phyloP scores from a whole-genome alignment of 371 early-diverging fungal genomes.

The Chytridiales sp. region DNA sequence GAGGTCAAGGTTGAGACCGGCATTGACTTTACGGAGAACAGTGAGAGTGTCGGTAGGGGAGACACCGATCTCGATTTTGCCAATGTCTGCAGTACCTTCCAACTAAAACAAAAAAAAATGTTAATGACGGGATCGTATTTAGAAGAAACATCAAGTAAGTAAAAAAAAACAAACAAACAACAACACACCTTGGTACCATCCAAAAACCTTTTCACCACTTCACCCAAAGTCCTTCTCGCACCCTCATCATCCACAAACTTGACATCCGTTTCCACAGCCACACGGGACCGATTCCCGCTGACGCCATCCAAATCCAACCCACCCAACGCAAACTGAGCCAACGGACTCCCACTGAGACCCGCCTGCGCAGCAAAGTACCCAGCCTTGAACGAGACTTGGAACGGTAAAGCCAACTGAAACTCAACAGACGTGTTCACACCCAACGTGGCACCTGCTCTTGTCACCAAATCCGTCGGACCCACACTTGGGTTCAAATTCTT shows the following conservation, averaged over 20 bases:
- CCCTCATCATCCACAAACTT: constrained; percentile 24
- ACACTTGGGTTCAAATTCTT: constrained; percentile 11
- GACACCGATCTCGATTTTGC: constrained; percentile 16
- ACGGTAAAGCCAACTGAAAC: constrained; percentile 26
- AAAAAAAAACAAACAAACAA: constrained; percentile 7
- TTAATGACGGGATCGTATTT: neutral
- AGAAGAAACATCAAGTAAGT: neutral
- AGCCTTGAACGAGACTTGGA: constrained; percentile 18
- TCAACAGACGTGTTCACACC: constrained; percentile 12
- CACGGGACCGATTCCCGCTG: neutral
- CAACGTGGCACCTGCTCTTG: constrained; percentile 7
- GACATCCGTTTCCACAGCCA: constrained; percentile 12
- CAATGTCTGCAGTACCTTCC: constrained; percentile 7
- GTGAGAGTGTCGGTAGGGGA: constrained; percentile 14
- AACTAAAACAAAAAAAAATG: neutral
- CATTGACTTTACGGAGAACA: constrained; percentile 13
- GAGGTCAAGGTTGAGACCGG: constrained; percentile 12
- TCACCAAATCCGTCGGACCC: constrained; percentile 8
- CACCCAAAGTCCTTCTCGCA: constrained; percentile 19
- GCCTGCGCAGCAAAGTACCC: constrained; percentile 17
- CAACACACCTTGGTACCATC: constrained; percentile 11
- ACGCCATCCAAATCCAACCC: neutral
- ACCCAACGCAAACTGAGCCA: neutral
- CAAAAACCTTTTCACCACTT: constrained; percentile 17
- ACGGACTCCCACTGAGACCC: neutral